Base-by-base conservation (phyloP, 257 asterid genomes). In the Echites panduratus region DNA sequence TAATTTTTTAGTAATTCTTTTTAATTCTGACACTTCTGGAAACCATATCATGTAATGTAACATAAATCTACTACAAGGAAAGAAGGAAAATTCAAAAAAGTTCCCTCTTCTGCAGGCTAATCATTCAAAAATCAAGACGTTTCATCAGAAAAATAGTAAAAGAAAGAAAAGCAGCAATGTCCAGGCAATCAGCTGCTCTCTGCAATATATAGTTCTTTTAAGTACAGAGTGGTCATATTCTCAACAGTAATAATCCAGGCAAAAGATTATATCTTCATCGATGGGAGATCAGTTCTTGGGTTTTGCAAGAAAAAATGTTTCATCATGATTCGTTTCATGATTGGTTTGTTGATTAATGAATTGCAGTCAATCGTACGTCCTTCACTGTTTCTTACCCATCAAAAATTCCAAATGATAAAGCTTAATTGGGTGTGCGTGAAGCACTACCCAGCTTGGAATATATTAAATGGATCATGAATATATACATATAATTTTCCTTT, bases 201-300 rank as follows among this genome's bases (percentile, higher is more conserved):
- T 4, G 54, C 10, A 7, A 12, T n/a, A 54, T 22, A 44, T 11
- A 2, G 10, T 54, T 54, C 62, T 54, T 54, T 47, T 41, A 38
- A 4, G 52, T 65, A 41, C 43, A 48, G 65, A 32, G 38, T 32
- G 38, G 38, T 32, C 38, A 32, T 32, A 32, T 32, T 32, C 38
- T 32, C 38, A 32, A 32, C 38, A 32, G 38, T 32, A 32, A 32
- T 49, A 54, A 71, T 16, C 75, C 57, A 57, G 38, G 38, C 45
- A 71, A 57, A 71, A 70, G 32, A 54, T 22, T 53, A 9, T 22
- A 11, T 48, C 73, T 17, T 56, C 56, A 7, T 43, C 54, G 32
- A 58, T 14, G 52, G 68, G 58, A 27, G 59, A 72, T 52, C 57
- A 16, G n/a, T 59, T 72, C 70, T 72, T 44, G 76, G 69, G 69